Conservation (phyloP, 2,329 filamentous ascomycete genomes). For the Cercospora sesami region DNA sequence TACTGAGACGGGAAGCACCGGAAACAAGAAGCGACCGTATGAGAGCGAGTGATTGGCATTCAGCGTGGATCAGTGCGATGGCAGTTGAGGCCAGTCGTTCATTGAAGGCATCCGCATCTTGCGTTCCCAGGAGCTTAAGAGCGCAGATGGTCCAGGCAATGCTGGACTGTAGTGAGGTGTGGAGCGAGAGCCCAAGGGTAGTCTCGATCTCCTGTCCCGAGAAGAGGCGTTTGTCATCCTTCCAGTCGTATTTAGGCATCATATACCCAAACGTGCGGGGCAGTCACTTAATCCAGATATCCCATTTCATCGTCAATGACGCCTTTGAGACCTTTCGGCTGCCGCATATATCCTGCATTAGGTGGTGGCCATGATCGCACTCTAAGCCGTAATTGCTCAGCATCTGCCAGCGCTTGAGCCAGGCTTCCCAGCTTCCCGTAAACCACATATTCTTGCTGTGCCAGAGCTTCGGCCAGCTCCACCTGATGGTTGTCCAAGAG, state of each 20-base stretch:
- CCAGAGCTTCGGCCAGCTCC: constrained; percentile 77
- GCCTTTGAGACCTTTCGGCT: constrained; percentile 46
- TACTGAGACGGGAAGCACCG: not conserved
- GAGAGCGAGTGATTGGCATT: not conserved
- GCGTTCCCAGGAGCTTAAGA: not conserved
- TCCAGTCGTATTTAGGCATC: not conserved
- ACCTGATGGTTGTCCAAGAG: constrained; percentile 89
- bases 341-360: constrained; percentile 46
- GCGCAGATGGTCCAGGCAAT: not conserved
- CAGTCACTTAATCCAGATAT: constrained; percentile 49
- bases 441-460: constrained; percentile 73
- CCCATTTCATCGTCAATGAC: constrained; percentile 61
- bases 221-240: not conserved
- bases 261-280: not conserved
- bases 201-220: not conserved
- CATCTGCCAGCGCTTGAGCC: constrained; percentile 48
- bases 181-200: not conserved
- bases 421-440: constrained; percentile 64
- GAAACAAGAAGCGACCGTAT: not conserved
- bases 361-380: constrained; percentile 54
- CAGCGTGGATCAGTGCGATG: not conserved
- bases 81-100: not conserved
- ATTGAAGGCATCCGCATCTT: not conserved
- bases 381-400: constrained; percentile 49
- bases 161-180: not conserved